Percentiles rank a stretch among this genome's conserved stretches.
Evolutionary conservation across 352 stramenopile species (phyloP).

Genomic region (Globisporangium nagaii): DNA sequence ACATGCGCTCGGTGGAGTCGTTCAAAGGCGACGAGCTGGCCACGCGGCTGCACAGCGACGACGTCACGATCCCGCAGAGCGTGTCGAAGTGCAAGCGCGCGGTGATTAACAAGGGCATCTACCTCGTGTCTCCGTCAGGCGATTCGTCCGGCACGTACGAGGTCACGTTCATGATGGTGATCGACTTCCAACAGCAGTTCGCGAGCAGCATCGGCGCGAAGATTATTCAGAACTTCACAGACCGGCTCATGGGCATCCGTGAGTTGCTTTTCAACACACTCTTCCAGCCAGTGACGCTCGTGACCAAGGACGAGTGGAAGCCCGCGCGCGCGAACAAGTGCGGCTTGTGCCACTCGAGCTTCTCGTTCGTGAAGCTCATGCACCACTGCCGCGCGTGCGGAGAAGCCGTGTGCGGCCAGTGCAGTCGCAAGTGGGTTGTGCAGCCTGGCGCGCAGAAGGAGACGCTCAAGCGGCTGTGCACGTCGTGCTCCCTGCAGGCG

Average conservation of each 20-base stretch:
- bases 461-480: conserved; percentile 74
- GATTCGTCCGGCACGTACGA: conserved; percentile 50
- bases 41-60: conserved; percentile 53
- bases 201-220: conserved; percentile 43
- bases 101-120: conserved; percentile 79
- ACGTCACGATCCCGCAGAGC: conserved; percentile 60
- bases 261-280: conserved; percentile 83
- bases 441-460: conserved; percentile 50
- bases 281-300: conserved; percentile 60
- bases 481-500: conserved; percentile 71
- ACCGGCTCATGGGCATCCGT: conserved; percentile 72
- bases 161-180: conserved; percentile 80
- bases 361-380: conserved; percentile 67
- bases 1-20: conserved; percentile 74
- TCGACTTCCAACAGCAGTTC: conserved; percentile 85
- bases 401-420: conserved; percentile 77
- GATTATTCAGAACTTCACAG: conserved; percentile 77
- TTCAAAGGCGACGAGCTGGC: conserved; percentile 80
- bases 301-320: conserved; percentile 63
- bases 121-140: conserved; percentile 42
- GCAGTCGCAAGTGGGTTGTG: conserved; percentile 77
- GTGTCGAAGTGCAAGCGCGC: conserved; percentile 85
- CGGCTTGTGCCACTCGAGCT: conserved; percentile 54
- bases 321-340: conserved; percentile 51
- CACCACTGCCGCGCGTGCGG: conserved; percentile 82